Percentiles rank a stretch among this genome's conserved stretches.
phyloP scores from a whole-genome alignment of 208 protist genomes.

The Wallacemonas sp. region DNA sequence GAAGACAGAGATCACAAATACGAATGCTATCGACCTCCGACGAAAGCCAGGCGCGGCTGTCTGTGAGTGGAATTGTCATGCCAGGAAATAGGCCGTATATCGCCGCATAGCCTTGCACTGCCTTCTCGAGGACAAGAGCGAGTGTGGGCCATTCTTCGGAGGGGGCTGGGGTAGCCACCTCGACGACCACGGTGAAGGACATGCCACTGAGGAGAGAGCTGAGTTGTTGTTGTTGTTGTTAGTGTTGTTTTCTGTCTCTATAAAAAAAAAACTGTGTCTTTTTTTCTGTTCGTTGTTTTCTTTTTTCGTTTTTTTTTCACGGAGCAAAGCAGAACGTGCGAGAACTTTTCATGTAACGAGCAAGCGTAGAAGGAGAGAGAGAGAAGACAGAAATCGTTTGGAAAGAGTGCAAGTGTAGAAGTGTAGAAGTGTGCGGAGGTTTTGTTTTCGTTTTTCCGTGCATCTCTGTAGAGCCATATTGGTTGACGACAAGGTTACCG shows the following conservation, averaged over 20 bases:
- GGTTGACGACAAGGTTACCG: too few species aligned
- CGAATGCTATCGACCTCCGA: conserved; percentile 1
- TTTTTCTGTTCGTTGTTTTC: neutral
- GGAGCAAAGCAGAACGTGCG: neutral
- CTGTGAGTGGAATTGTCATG: neutral
- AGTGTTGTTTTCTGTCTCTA: too few species aligned
- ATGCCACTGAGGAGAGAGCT: too few species aligned
- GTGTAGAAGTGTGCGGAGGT: too few species aligned
- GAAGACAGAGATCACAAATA: neutral
- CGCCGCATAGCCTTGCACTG: neutral
- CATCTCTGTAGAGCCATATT: too few species aligned
- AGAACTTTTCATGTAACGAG: too few species aligned
- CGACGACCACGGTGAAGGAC: conserved; percentile 32
- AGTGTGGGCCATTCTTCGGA: conserved; percentile 37
- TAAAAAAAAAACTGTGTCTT: too few species aligned
- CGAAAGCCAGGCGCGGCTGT: neutral
- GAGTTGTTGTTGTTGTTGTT: too few species aligned
- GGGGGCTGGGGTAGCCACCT: conserved; percentile 41
- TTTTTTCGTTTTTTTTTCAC: conserved; percentile 3
- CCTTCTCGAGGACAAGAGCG: conserved; percentile 25
- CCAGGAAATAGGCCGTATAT: neutral
- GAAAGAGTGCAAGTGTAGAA: too few species aligned
- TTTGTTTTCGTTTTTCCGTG: too few species aligned
- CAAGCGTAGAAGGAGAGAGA: too few species aligned
- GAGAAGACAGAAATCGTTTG: too few species aligned